These are phyloP conservation scores for Chalciporus pseudorubinellus DNA, from an alignment of 768 basidiomycete species.

Conservation along the genomic window DNA sequence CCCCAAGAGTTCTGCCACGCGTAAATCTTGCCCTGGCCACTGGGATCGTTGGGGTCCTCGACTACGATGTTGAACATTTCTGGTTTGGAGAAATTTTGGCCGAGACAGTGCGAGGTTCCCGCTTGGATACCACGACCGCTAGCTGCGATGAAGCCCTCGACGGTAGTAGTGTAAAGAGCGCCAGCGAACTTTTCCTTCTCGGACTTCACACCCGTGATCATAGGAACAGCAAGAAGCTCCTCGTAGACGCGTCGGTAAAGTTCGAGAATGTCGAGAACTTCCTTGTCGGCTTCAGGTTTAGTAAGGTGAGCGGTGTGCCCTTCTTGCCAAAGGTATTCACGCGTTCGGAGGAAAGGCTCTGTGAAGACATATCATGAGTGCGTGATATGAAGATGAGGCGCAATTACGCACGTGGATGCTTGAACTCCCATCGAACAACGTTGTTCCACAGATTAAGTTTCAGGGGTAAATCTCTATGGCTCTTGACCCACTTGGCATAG, in stretches of 20 bases:
- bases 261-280: conserved; percentile 92
- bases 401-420: conserved; percentile 79
- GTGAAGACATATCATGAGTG: conserved; percentile 3
- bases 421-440: conserved; percentile 99
- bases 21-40: conserved; percentile 64
- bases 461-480: conserved; percentile 93
- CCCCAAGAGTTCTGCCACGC: conserved; percentile 99
- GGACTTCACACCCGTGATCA: conserved; percentile 95
- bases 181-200: conserved; percentile 99
- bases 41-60: conserved; percentile 83
- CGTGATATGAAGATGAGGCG: neutral
- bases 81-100: conserved; percentile 94
- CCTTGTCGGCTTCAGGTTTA: conserved; percentile 84
- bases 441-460: conserved; percentile 99
- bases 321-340: conserved; percentile 99
- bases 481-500: conserved; percentile 99
- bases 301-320: conserved; percentile 95
- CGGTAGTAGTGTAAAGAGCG: conserved; percentile 95
- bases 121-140: conserved; percentile 97
- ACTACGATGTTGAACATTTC: conserved; percentile 99
- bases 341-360: conserved; percentile 98
- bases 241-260: conserved; percentile 95
- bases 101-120: conserved; percentile 96
- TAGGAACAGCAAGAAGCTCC: conserved; percentile 95
- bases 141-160: conserved; percentile 97